Percentiles rank a stretch among this genome's conserved stretches.
phyloP scores from a whole-genome alignment of 768 basidiomycete genomes.

The Trametes sanguinea region DNA sequence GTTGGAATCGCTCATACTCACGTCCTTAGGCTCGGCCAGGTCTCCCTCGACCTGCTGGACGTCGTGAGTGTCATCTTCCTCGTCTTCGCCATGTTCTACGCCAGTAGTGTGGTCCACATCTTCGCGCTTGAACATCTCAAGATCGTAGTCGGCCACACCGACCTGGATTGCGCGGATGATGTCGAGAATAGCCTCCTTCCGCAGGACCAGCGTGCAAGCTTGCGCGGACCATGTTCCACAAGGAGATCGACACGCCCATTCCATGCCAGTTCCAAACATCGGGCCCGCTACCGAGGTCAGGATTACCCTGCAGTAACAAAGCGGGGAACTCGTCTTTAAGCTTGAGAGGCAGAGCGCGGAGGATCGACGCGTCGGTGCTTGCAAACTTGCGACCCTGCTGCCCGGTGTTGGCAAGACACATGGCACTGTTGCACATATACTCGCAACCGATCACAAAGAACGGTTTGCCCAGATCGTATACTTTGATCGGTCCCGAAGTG shows the following conservation, averaged over 20 bases:
- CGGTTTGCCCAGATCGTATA: conserved; percentile 77
- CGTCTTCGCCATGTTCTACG: conserved; percentile 38
- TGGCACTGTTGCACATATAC: conserved; percentile 60
- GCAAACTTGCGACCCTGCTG: conserved; percentile 66
- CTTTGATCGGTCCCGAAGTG: conserved; percentile 70
- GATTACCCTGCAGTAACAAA: conserved; percentile 54
- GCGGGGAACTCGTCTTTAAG: conserved; percentile 78
- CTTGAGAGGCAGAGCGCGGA: conserved; percentile 65
- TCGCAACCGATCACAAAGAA: conserved; percentile 88
- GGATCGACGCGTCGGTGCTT: conserved; percentile 70
- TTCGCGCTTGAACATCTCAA: conserved; percentile 31
- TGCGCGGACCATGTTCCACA: conserved; percentile 76
- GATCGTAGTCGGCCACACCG: conserved; percentile 42
- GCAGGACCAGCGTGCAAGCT: conserved; percentile 57
- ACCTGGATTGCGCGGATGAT: conserved; percentile 61
- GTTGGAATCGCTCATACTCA: conserved; percentile 27
- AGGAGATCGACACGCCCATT: conserved; percentile 64
- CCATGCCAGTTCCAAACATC: conserved; percentile 80
- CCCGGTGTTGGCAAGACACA: conserved; percentile 45
- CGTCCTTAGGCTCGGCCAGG: conserved; percentile 28
- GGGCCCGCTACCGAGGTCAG: conserved; percentile 55
- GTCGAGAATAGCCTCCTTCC: conserved; percentile 61
- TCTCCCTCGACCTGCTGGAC: conserved; percentile 27
- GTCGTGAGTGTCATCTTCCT: conserved; percentile 28
- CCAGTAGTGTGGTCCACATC: conserved; percentile 38